Evolutionary conservation across 2,329 filamentous ascomycete genomes (phyloP).

Genomic region (Cercospora beticola): DNA sequence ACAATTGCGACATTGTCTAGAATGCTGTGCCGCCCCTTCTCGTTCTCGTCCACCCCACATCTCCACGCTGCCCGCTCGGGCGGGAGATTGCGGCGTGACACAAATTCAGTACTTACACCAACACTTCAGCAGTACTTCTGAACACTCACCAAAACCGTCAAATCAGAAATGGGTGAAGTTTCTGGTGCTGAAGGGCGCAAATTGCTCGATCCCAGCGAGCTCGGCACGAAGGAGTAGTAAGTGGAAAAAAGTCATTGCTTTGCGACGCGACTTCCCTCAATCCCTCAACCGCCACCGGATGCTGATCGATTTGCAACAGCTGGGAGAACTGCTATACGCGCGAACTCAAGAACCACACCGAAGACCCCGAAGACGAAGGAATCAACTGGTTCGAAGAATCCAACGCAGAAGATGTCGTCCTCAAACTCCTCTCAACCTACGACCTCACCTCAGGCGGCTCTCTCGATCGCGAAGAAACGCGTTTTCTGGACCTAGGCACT

Average conservation of each 20-base stretch:
- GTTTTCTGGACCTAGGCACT: conserved; percentile 84
- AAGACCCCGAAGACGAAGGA: conserved; percentile 74
- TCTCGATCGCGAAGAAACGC: conserved; percentile 48
- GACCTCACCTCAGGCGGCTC: conserved; percentile 45
- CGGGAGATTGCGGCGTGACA: neutral
- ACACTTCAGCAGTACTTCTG: neutral
- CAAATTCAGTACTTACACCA: neutral
- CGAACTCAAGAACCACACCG: conserved; percentile 69
- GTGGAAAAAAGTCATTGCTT: conserved; percentile 36
- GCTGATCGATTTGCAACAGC: conserved; percentile 27
- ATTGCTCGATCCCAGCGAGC: conserved; percentile 68
- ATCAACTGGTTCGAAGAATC: conserved; percentile 97
- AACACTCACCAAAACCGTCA: neutral
- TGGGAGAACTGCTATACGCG: conserved; percentile 66
- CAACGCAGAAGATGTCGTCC: conserved; percentile 77
- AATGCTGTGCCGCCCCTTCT: neutral
- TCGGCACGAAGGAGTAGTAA: conserved; percentile 91
- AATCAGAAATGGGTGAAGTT: neutral
- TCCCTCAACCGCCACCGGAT: neutral
- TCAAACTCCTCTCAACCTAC: conserved; percentile 61
- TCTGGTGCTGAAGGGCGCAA: conserved; percentile 18
- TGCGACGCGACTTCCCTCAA: neutral
- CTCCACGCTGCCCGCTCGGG: neutral
- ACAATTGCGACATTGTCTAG: neutral
- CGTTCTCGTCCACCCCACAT: neutral